Evolutionary conservation across 164 flowering plant species (phyloP), one percentile per base, ranked within the genome.

Genomic region (Annona cherimola): DNA sequence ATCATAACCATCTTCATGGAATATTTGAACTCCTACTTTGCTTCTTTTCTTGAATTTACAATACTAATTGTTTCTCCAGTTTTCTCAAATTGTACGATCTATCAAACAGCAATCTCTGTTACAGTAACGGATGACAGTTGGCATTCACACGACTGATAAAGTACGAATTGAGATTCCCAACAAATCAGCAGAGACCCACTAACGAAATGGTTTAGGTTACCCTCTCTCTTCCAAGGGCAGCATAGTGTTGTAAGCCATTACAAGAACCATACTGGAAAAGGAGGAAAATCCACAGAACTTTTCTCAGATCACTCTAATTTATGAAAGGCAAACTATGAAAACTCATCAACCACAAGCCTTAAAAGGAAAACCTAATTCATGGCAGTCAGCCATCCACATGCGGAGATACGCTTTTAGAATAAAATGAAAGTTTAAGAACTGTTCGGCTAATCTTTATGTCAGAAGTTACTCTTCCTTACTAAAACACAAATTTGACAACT

Each of bases 181-280:
- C 9, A 50, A 50, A 50, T 6, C 7, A 46, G 12, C 7, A 46
- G 14, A 50, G 2, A 50, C 9, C 1, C 57, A 50, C 57, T 16
- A 50, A 50, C 5, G 43, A 2, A 41, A 72, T 54, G 42, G 55
- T 50, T 35, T 11, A 62, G 61, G 45, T 67, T 81, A 95, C 99
- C 93, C 84, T 85, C 78, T 95, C 99, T 85, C 98, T 90, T 73
- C 99, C 99, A 67, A 96, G 90, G 70, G 99, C 99, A 78, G 99
- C 99, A 83, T 96, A 96, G 82, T 96, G 99, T 72, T 96, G 99
- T 75, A 96, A 85, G 66, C 99, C 99, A 76, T 96, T 96, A 86
- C 99, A 96, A 54, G 99, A 96, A 77, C 99, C 99, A 84, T 96
- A 98, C 98, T 96, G 76, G 43, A 77, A 73, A 69, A n/a, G 46